Percentiles rank a stretch among this genome's conserved stretches.
phyloP scores from a whole-genome alignment of 2,329 filamentous ascomycete species.

The Helminthosporium solani region DNA sequence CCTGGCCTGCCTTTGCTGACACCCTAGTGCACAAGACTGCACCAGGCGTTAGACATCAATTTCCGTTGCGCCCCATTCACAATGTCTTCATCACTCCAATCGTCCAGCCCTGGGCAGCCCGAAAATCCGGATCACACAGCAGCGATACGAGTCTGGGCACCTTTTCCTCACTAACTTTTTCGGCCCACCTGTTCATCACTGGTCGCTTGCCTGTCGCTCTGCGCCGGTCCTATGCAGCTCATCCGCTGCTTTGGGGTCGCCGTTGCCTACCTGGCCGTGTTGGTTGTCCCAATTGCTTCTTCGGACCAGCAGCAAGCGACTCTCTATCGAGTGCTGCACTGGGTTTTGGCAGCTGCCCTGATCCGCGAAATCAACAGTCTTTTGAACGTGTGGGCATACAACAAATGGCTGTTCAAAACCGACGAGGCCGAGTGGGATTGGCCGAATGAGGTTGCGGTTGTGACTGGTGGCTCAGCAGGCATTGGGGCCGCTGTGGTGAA shows the following conservation, averaged over 20 bases:
- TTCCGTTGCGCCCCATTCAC: neutral
- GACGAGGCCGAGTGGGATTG: constrained; percentile 34
- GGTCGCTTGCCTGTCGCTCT: neutral
- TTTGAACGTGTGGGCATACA: constrained; percentile 35
- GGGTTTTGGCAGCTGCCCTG: constrained; percentile 24
- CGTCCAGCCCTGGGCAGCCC: too few species aligned
- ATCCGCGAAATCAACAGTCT: constrained; percentile 26
- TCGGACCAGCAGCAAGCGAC: constrained; percentile 23
- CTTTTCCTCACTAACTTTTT: too few species aligned
- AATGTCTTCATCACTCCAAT: too few species aligned
- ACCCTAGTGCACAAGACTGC: constrained; percentile 1
- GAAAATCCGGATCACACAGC: too few species aligned
- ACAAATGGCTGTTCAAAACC: constrained; percentile 43
- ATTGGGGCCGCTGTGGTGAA: constrained; percentile 39
- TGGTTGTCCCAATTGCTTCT: constrained; percentile 19
- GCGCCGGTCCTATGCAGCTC: constrained; percentile 11
- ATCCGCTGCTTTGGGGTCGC: constrained; percentile 21
- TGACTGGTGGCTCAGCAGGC: constrained; percentile 40
- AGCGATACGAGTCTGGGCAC: too few species aligned
- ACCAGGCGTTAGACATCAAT: neutral
- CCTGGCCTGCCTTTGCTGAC: neutral
- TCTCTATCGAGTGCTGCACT: constrained; percentile 28
- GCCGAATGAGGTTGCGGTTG: constrained; percentile 36
- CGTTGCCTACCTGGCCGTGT: constrained; percentile 19
- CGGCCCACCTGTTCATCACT: neutral